Percentiles rank a stretch among this genome's conserved stretches.
phyloP scores from a whole-genome alignment of 2,329 filamentous ascomycete species.

The Gaeumannomyces tritici region DNA sequence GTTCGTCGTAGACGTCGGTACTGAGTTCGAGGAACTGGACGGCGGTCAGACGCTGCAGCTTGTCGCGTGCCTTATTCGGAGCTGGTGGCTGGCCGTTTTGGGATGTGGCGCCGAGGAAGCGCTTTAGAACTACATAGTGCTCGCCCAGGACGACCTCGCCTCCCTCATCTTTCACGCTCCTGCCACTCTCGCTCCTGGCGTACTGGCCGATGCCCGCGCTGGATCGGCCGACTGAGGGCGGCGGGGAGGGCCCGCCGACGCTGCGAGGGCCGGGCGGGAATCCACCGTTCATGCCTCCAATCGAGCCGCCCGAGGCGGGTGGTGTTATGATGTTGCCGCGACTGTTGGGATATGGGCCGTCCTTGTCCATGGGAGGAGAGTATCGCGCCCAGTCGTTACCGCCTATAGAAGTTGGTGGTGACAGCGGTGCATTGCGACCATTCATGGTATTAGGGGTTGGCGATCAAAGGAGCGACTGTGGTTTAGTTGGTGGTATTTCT shows the following conservation, averaged over 20 bases:
- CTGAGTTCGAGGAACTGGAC: constrained; percentile 97
- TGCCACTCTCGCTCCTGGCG: constrained; percentile 55
- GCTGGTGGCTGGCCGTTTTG: constrained; percentile 67
- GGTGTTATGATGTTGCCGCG: constrained; percentile 57
- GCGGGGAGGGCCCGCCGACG: constrained; percentile 65
- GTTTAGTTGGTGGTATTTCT: neutral
- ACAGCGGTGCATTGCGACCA: constrained; percentile 65
- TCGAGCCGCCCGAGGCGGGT: constrained; percentile 56
- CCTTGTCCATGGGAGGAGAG: constrained; percentile 39
- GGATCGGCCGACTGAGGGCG: constrained; percentile 76
- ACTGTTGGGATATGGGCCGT: constrained; percentile 42
- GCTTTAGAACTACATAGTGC: constrained; percentile 73
- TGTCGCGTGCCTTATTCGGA: constrained; percentile 87
- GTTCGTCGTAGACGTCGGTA: constrained; percentile 94
- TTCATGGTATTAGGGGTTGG: constrained; percentile 45
- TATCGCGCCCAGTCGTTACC: constrained; percentile 78
- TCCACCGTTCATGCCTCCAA: constrained; percentile 48
- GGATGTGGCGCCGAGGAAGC: constrained; percentile 60
- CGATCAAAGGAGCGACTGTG: neutral
- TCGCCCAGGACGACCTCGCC: constrained; percentile 58
- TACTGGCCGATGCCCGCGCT: constrained; percentile 70
- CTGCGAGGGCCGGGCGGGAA: constrained; percentile 47
- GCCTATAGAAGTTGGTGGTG: constrained; percentile 73
- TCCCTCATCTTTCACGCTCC: constrained; percentile 49
- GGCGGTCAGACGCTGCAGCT: constrained; percentile 77